Conservation (phyloP, 805 yeast species). For the Peterozyma toletana region DNA sequence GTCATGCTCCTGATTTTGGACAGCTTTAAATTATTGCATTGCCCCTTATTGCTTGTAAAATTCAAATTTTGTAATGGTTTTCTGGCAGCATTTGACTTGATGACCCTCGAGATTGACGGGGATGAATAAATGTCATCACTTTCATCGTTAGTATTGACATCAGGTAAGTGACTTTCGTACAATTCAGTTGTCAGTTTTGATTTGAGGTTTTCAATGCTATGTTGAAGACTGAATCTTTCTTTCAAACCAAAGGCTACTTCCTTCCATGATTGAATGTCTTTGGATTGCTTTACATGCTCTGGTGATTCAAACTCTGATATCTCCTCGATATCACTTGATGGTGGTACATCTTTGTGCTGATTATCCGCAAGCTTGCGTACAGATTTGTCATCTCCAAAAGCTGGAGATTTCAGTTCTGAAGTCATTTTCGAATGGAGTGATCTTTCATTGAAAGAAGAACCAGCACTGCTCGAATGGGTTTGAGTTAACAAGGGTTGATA, state of each 20-base stretch:
- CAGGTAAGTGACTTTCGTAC: too few species aligned
- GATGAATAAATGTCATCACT: too few species aligned
- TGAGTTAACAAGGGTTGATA: not conserved
- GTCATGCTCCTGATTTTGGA: not conserved
- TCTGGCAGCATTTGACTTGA: too few species aligned
- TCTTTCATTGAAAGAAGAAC: not conserved
- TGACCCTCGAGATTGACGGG: too few species aligned
- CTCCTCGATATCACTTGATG: not conserved
- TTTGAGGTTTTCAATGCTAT: too few species aligned
- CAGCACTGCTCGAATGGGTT: not conserved
- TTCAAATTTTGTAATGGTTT: too few species aligned
- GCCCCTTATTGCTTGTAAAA: not conserved
- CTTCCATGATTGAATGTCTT: too few species aligned
- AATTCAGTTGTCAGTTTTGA: too few species aligned
- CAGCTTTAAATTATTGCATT: not conserved
- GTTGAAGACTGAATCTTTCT: too few species aligned
- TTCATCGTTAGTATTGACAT: too few species aligned
- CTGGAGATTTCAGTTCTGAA: not conserved
- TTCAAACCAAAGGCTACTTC: too few species aligned
- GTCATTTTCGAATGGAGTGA: not conserved
- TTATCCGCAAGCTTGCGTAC: not conserved
- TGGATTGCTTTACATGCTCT: not conserved
- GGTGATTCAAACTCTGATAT: not conserved
- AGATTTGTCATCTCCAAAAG: not conserved
- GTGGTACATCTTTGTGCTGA: not conserved